These are phyloP conservation scores for Eucalyptus caleyi DNA, from an alignment of 345 rosid genomes.

Conservation along the genomic window DNA sequence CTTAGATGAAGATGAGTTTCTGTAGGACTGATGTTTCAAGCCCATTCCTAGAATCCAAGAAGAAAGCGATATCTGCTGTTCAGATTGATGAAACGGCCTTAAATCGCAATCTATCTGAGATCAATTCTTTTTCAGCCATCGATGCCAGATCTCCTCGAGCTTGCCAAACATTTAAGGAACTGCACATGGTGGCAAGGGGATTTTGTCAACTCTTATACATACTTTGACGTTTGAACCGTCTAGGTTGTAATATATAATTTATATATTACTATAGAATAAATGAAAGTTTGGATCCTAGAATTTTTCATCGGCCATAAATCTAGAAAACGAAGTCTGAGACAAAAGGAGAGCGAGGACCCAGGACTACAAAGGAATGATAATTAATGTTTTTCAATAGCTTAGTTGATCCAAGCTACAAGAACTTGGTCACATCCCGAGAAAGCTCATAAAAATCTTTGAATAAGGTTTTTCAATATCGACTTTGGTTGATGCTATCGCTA, in stretches of 20 bases:
- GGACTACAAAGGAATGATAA: neutral
- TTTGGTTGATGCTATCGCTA: neutral
- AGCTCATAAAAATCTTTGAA: neutral
- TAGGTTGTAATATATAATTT: neutral
- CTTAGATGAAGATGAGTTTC: constrained; percentile 12
- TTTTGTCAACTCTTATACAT: neutral
- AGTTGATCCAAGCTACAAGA: neutral
- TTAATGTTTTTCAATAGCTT: neutral
- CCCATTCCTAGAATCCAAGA: constrained; percentile 9
- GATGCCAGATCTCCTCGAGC: constrained; percentile 29
- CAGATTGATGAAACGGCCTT: neutral
- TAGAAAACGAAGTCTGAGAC: neutral
- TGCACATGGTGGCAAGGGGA: constrained; percentile 9
- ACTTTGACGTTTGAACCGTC: neutral
- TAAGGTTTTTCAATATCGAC: neutral
- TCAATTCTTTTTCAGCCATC: neutral
- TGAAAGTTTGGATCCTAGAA: neutral
- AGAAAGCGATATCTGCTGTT: too few species aligned
- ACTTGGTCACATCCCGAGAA: neutral
- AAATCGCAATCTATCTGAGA: neutral
- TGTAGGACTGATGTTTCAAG: constrained; percentile 18
- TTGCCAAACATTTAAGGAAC: neutral
- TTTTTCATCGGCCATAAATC: neutral
- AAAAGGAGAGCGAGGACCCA: neutral
- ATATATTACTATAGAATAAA: neutral